Evolutionary conservation across 139 green algal species (phyloP).

Genomic region (Auxenochlorella pyrenoidosa): DNA sequence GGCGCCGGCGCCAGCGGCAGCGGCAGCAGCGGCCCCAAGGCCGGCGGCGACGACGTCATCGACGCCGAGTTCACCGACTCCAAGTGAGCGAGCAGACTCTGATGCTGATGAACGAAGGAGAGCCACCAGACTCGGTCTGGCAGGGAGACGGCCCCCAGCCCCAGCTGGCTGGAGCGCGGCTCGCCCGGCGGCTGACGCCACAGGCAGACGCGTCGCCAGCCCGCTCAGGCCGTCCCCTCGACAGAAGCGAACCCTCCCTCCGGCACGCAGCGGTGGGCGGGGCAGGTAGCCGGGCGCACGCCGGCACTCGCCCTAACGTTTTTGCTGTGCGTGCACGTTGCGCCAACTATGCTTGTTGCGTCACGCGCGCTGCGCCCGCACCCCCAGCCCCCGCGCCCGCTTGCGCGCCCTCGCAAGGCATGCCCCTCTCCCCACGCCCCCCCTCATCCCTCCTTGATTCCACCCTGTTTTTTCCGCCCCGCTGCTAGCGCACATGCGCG

Average conservation of each 20-base stretch:
- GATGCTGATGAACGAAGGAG: background rate
- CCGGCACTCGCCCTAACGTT: background rate
- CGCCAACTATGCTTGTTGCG: background rate
- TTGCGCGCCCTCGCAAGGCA: background rate
- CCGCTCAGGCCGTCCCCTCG: too few species aligned
- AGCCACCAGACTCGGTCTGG: background rate
- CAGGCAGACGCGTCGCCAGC: too few species aligned
- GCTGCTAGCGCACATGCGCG: background rate
- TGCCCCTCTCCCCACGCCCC: background rate
- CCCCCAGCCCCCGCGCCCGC: background rate
- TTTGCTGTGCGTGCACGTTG: background rate
- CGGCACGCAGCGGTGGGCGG: background rate
- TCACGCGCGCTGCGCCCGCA: background rate
- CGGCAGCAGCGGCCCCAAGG: constrained; percentile 43
- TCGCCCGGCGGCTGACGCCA: too few species aligned
- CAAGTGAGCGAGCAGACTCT: background rate
- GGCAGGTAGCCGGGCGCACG: too few species aligned
- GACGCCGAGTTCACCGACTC: constrained; percentile 96
- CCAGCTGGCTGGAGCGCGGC: too few species aligned
- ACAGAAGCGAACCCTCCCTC: constrained; percentile 1
- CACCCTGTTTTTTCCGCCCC: background rate
- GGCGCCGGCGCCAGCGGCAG: constrained; percentile 28
- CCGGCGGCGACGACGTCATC: constrained; percentile 86
- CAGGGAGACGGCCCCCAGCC: too few species aligned
- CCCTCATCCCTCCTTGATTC: background rate